Percentiles rank a stretch among this genome's conserved stretches.
Evolutionary conservation across 495 filamentous ascomycete genomes (phyloP).

Genomic region (Hyaloscypha finlandica): DNA sequence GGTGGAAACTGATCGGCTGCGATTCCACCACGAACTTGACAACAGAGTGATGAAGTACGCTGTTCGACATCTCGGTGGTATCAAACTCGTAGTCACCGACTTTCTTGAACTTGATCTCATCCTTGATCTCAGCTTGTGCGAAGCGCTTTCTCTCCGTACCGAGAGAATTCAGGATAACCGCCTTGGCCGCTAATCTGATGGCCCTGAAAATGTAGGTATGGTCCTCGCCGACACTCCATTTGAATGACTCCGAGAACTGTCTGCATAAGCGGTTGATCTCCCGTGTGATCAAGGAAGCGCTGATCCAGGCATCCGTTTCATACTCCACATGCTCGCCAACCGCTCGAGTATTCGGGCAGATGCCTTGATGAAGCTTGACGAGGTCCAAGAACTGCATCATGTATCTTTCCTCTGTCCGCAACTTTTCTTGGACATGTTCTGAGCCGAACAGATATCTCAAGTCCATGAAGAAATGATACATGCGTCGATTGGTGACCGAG

Average conservation of each 20-base stretch:
- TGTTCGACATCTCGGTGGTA: slow-evolving; percentile 42
- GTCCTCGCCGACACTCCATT: slow-evolving; percentile 60
- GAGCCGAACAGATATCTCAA: slow-evolving; percentile 86
- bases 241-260: slow-evolving; percentile 86
- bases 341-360: slow-evolving; percentile 90
- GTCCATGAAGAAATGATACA: slow-evolving; percentile 97
- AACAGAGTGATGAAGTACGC: slow-evolving; percentile 54
- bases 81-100: slow-evolving; percentile 82
- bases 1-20: slow-evolving; percentile 95
- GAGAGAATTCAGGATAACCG: slow-evolving; percentile 79
- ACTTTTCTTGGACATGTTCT: slow-evolving; percentile 78
- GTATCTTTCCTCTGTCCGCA: slow-evolving; percentile 82
- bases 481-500: slow-evolving; percentile 87
- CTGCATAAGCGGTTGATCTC: slow-evolving; percentile 92
- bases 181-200: slow-evolving; percentile 74
- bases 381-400: slow-evolving; percentile 93
- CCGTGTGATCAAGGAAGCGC: slow-evolving; percentile 86
- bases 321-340: slow-evolving; percentile 97
- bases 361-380: slow-evolving; percentile 92
- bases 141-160: slow-evolving; percentile 89
- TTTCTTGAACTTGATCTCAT: slow-evolving; percentile 76
- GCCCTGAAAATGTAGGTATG: slow-evolving; percentile 65
- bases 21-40: slow-evolving; percentile 86
- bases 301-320: slow-evolving; percentile 97
- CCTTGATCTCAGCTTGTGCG: slow-evolving; percentile 83